Base-by-base conservation (phyloP, 768 basidiomycete species). In the Suillus plorans region DNA sequence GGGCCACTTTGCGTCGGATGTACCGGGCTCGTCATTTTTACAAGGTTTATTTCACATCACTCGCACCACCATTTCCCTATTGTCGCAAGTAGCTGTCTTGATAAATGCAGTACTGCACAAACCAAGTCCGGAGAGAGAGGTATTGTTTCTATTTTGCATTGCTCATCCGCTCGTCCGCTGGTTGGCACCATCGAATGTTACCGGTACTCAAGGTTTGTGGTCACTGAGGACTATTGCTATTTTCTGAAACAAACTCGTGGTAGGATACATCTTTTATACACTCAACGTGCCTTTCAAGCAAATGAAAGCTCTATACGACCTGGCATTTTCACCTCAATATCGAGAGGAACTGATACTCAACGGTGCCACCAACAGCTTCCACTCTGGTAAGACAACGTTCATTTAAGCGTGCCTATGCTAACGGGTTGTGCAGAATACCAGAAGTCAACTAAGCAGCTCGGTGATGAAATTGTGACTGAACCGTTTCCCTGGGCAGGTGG, bases 251-350 rank as follows among this genome's bases (percentile, higher is more conserved):
- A 12, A 50, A 63, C 39, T 31, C 37, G 10, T 13, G 28, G 44
- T 53, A 81, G 82, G 78, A 2, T 84, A 78, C 66, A 70, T 79
- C 3, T 81, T 80, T 63, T 80, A 77, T 76, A 77, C 79, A 1
- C 71, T 71, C 4, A 78, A 81, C 64, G 7, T 25, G 0, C 66
- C 74, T 61, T 85, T 79, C 64, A 71, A 77, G 61, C 73, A 76
- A n/a, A 74, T 83, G 58, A 73, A 76, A 34, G 63, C 73, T 14
- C 74, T 84, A 14, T 80, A 80, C 64, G 69, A 71, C 1, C 74
- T 81, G n/a, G 69, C 79, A 1, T 84, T 83, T 58, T 74, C 76
- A 39, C 62, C 65, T 0, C 65, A 72, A 14, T 80, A 79, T 64
- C 74, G 79, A 39, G 65, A 73, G 14, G 74, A 77, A 22, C 56